These are phyloP conservation scores for Globisporangium yorkense DNA, from an alignment of 352 stramenopile genomes.

Conservation along the genomic window DNA sequence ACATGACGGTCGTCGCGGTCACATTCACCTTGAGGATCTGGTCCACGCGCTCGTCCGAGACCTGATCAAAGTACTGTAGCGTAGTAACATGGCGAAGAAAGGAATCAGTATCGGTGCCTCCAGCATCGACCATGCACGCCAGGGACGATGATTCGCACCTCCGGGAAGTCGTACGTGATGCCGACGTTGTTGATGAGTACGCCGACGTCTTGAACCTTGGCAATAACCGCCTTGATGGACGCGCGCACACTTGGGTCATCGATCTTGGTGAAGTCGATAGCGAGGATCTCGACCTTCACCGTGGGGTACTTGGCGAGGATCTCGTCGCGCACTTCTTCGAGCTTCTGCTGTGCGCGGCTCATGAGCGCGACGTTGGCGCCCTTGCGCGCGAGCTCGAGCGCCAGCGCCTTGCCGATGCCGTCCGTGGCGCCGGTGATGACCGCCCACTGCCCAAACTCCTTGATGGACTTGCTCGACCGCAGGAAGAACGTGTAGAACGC, in stretches of 20 bases:
- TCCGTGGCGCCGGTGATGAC: slow-evolving; percentile 96
- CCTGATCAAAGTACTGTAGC: slow-evolving; percentile 93
- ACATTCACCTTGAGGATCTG: slow-evolving; percentile 90
- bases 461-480: slow-evolving; percentile 90
- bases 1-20: slow-evolving; percentile 73
- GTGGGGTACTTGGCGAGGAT: slow-evolving; percentile 91
- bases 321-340: slow-evolving; percentile 91
- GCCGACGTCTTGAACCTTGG: slow-evolving; percentile 90
- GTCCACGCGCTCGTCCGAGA: slow-evolving; percentile 91
- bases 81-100: not conserved
- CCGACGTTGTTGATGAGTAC: slow-evolving; percentile 99
- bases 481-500: slow-evolving; percentile 88
- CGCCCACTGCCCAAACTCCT: slow-evolving; percentile 95
- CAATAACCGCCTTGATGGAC: slow-evolving; percentile 42
- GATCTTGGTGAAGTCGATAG: slow-evolving; percentile 94
- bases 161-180: slow-evolving; percentile 97
- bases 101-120: not conserved
- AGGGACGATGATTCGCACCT: slow-evolving; percentile 14
- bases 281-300: slow-evolving; percentile 81
- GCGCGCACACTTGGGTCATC: slow-evolving; percentile 62
- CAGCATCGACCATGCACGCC: not conserved
- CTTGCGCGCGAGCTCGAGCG: slow-evolving; percentile 95
- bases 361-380: slow-evolving; percentile 97
- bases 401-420: slow-evolving; percentile 89
- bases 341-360: slow-evolving; percentile 94